These are phyloP conservation scores for Tylopilus sp. DNA, from an alignment of 768 basidiomycete genomes.

Conservation along the genomic window DNA sequence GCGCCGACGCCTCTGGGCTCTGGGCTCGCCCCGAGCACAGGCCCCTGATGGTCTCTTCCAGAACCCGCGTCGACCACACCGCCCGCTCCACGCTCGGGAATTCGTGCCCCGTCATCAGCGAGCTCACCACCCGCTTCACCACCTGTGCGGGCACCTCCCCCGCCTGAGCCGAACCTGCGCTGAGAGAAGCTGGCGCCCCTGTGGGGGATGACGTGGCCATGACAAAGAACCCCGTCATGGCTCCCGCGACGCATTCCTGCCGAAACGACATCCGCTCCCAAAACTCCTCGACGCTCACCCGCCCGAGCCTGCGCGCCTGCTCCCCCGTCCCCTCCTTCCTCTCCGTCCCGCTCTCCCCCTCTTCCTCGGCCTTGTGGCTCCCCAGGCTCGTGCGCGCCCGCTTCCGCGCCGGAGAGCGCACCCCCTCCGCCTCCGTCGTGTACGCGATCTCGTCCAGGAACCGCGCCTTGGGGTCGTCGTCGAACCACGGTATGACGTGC, in stretches of 20 bases:
- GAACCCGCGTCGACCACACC: slow-evolving; percentile 63
- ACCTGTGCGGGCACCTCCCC: slow-evolving; percentile 66
- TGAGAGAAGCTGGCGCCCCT: slow-evolving; percentile 1
- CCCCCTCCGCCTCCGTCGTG: slow-evolving; percentile 54
- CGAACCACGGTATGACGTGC: slow-evolving; percentile 81
- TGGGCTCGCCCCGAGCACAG: slow-evolving; percentile 51
- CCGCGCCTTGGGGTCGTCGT: slow-evolving; percentile 95
- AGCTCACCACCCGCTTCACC: slow-evolving; percentile 64
- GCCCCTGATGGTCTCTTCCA: slow-evolving; percentile 66
- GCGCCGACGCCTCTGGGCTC: slow-evolving; percentile 3
- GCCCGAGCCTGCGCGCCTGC: slow-evolving; percentile 46
- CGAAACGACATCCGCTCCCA: slow-evolving; percentile 98
- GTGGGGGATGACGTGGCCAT: slow-evolving; percentile 43
- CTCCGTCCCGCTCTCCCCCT: slow-evolving; percentile 27
- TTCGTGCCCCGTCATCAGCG: slow-evolving; percentile 71
- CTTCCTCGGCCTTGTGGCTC: slow-evolving; percentile 20
- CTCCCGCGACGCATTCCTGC: slow-evolving; percentile 89
- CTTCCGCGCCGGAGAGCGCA: slow-evolving; percentile 62
- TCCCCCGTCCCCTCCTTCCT: slow-evolving; percentile 33
- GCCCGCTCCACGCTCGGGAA: slow-evolving; percentile 68
- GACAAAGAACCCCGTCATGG: slow-evolving; percentile 93
- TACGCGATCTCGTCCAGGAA: slow-evolving; percentile 90
- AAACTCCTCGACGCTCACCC: slow-evolving; percentile 74
- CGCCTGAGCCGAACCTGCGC: slow-evolving; percentile 40
- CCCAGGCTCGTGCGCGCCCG: slow-evolving; percentile 37